phyloP scores from a whole-genome alignment of 805 yeast species.

The Zygosaccharomyces rouxii region DNA sequence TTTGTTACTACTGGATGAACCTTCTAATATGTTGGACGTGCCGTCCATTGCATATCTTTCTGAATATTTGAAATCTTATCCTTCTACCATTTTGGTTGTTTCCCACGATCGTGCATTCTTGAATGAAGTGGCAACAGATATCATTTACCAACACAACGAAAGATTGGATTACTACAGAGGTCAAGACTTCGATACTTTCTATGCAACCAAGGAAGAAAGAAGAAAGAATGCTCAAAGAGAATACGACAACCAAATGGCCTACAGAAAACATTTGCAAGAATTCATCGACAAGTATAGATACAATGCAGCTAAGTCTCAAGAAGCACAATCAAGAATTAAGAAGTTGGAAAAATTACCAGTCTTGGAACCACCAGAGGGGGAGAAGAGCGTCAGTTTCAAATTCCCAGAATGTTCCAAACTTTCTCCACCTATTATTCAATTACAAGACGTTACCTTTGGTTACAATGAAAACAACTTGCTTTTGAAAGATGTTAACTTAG shows the following conservation, averaged over 20 bases:
- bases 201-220: constrained; percentile 92
- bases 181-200: constrained; percentile 87
- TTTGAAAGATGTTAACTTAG: constrained; percentile 74
- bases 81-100: constrained; percentile 89
- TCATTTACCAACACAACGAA: constrained; percentile 95
- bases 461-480: constrained; percentile 63
- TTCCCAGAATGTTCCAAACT: constrained; percentile 94
- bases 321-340: constrained; percentile 97
- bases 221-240: constrained; percentile 88
- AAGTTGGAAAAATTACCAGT: constrained; percentile 92
- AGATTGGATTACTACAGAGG: constrained; percentile 94
- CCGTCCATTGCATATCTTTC: constrained; percentile 95
- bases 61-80: constrained; percentile 81
- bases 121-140: constrained; percentile 97
- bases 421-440: constrained; percentile 89
- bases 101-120: constrained; percentile 97
- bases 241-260: constrained; percentile 96
- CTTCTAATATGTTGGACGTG: constrained; percentile 99
- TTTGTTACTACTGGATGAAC: constrained; percentile 89
- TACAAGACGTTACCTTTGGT: constrained; percentile 83
- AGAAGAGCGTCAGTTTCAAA: constrained; percentile 73
- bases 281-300: constrained; percentile 96
- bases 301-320: constrained; percentile 95
- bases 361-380: constrained; percentile 92
- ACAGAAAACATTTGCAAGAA: constrained; percentile 85